Base-by-base conservation (phyloP, 2,329 filamentous ascomycete species). In the Monilinia laxa region DNA sequence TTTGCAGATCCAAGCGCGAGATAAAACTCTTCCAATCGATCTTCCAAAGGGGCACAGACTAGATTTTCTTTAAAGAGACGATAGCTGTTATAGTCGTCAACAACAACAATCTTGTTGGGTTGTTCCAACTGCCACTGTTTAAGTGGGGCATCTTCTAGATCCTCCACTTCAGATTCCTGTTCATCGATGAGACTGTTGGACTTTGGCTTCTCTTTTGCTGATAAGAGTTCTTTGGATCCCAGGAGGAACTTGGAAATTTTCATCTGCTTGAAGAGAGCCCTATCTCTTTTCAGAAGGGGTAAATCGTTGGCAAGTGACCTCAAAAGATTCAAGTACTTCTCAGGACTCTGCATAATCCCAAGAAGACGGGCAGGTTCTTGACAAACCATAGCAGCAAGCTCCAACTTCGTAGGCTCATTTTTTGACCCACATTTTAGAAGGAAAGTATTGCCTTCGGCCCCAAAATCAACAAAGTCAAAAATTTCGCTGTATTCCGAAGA, bases 381-480 rank as follows among this genome's bases (percentile, higher is more conserved):
- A 64, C 92, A 91, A n/a, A 95, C 84, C 78, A 96, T 87, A 51
- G 86, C 84, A 5, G 93, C 94, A 71, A 99, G 86, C 77, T 99
- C 95, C 3, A 86, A 77, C 73, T 91, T 95, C 3, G 90, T 96
- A 4, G 95, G 95, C 77, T 99, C 94, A 70, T 87, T 88, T 78
- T 96, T 97, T 3, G 93, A 94, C 12, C 95, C 95, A 70, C 93
- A 92, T 69, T 91, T 91, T 72, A 93, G 86, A 23, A 99, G 80
- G 74, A 99, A 99, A 0, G 90, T 83, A 74, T 98, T 98, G 2
- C 92, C 94, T 75, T 94, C 88, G 45, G 84, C 80, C 0, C 94
- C 93, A 79, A 97, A 99, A 76, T 98, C 91, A 18, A 98, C 93
- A 78, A 97, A 99, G 76, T 98, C 93, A 71, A 99, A 97, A 42